These are phyloP conservation scores for Corymbia maculata DNA, from an alignment of 345 rosid species.

Conservation along the genomic window DNA sequence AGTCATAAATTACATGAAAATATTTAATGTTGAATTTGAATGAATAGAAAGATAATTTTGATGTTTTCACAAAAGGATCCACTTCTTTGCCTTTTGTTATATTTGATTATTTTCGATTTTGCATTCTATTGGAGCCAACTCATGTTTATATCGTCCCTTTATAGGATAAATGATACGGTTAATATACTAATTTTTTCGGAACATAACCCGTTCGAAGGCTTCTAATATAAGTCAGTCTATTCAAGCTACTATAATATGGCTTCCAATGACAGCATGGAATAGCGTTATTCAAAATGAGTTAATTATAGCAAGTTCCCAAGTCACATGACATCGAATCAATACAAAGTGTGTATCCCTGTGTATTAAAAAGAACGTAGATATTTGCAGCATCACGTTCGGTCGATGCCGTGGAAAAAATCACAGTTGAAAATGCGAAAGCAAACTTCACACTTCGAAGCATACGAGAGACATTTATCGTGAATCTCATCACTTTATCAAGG, in stretches of 20 bases:
- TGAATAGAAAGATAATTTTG: fast-evolving
- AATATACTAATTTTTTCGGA: not conserved
- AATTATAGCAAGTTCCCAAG: not conserved
- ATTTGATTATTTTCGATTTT: too few species aligned
- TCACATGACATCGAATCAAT: fast-evolving
- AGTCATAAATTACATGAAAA: fast-evolving
- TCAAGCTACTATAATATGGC: not conserved
- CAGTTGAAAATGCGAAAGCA: not conserved
- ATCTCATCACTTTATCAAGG: not conserved
- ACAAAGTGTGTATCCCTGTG: not conserved
- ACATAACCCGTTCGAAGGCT: too few species aligned
- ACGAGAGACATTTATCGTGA: not conserved
- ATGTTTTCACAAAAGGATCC: too few species aligned
- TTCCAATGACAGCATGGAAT: too few species aligned
- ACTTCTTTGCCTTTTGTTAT: too few species aligned
- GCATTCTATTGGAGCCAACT: not conserved
- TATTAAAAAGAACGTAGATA: not conserved
- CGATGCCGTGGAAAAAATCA: not conserved
- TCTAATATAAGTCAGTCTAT: not conserved
- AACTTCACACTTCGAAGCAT: not conserved
- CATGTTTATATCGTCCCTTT: too few species aligned
- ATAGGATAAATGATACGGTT: not conserved
- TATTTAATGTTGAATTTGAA: too few species aligned
- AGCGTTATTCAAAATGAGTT: not conserved
- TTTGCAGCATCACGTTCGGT: not conserved